phyloP scores from a whole-genome alignment of 305 asterid species.

The Solanum hybrid region DNA sequence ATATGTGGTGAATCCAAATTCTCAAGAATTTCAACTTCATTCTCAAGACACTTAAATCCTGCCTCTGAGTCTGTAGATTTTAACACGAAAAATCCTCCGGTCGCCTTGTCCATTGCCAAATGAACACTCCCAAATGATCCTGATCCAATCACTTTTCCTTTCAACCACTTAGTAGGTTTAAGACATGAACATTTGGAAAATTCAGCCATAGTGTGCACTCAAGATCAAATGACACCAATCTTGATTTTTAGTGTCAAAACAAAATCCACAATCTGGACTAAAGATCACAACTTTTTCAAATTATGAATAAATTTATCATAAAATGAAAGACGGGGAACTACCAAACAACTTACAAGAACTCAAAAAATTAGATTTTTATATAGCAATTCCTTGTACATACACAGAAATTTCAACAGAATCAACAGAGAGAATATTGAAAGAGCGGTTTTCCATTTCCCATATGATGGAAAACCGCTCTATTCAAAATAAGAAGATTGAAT shows the following conservation, averaged over 20 bases:
- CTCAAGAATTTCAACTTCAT: constrained; percentile 41
- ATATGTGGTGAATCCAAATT: constrained; percentile 34
- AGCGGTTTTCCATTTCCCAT: constrained; percentile 51
- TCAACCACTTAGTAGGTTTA: constrained; percentile 34
- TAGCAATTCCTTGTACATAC: background rate
- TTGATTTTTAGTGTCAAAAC: background rate
- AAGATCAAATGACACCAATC: background rate
- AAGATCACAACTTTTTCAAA: background rate
- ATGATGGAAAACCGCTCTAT: constrained; percentile 47
- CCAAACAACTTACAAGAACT: background rate
- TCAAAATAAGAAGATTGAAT: background rate
- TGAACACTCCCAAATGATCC: constrained; percentile 47
- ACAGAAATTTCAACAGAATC: background rate
- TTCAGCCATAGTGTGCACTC: constrained; percentile 17
- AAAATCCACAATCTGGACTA: background rate
- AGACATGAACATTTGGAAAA: constrained; percentile 9
- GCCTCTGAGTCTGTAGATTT: constrained; percentile 37
- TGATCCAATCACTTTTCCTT: constrained; percentile 45
- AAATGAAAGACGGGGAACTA: background rate
- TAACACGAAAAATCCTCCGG: constrained; percentile 42
- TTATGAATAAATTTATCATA: background rate
- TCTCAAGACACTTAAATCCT: constrained; percentile 34
- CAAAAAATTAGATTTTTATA: background rate
- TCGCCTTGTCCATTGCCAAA: constrained; percentile 37
- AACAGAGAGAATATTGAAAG: constrained; percentile 7